phyloP scores from a whole-genome alignment of 108 stramenopile species.

The Pseudonitzschia delicatissima region DNA sequence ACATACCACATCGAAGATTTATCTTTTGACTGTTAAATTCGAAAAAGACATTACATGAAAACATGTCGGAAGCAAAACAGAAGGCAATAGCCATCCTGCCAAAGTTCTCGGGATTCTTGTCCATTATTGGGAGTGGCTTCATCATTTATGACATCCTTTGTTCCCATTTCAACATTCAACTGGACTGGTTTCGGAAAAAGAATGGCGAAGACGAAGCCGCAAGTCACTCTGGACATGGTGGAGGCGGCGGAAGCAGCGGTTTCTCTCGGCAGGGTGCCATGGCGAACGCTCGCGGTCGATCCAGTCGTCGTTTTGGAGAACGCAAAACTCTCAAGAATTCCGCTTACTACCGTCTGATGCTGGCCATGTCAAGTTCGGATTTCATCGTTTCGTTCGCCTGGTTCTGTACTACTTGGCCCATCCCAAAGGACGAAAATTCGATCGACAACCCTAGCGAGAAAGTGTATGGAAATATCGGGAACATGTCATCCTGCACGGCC shows the following conservation, averaged over 20 bases:
- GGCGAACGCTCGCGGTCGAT: not conserved
- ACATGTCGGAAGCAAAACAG: not conserved
- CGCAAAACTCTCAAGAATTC: conserved; percentile 1
- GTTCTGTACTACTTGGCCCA: conserved; percentile 7
- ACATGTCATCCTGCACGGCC: conserved; percentile 31
- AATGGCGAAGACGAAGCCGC: not conserved
- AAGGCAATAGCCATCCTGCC: conserved; percentile 8
- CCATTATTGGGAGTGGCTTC: not conserved
- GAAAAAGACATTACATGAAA: too few relatives aligned
- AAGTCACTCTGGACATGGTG: too few relatives aligned
- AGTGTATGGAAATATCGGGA: conserved; percentile 30
- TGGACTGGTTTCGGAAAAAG: not conserved
- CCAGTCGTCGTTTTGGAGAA: not conserved
- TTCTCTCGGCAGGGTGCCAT: not conserved
- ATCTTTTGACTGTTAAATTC: too few relatives aligned
- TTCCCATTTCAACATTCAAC: not conserved
- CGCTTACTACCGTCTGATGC: conserved; percentile 31
- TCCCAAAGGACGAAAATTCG: conserved; percentile 9
- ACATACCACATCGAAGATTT: too few relatives aligned
- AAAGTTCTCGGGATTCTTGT: conserved; percentile 8
- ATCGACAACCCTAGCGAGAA: not conserved
- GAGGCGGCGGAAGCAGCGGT: too few relatives aligned
- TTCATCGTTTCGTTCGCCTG: not conserved
- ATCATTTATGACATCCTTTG: conserved; percentile 1
- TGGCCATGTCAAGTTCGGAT: conserved; percentile 25